phyloP scores from a whole-genome alignment of 2,329 filamentous ascomycete genomes.

The Diplodia seriata region DNA sequence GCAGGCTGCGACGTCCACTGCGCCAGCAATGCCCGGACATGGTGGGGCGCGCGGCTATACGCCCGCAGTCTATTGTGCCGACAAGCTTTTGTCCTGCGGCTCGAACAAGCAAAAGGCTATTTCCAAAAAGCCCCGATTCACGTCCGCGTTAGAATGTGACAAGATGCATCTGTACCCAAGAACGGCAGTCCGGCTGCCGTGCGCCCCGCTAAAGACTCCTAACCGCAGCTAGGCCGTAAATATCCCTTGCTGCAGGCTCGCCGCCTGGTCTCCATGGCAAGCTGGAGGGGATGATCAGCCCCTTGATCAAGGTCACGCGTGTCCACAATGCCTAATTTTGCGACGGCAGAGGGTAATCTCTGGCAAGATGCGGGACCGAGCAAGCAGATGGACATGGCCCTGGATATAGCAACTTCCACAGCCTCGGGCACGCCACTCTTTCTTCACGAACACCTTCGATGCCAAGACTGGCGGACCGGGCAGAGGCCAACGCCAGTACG shows the following conservation, averaged over 20 bases:
- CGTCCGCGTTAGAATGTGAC: not conserved
- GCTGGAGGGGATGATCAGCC: not conserved
- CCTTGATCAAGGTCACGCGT: not conserved
- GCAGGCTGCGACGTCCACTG: constrained; percentile 11
- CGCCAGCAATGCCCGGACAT: not conserved
- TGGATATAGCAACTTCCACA: constrained; percentile 7
- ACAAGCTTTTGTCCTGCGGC: constrained; percentile 20
- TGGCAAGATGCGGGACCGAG: not conserved
- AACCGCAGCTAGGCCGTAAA: not conserved
- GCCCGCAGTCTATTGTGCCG: constrained; percentile 9
- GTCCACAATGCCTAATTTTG: not conserved
- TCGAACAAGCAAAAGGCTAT: not conserved
- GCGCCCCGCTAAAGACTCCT: not conserved
- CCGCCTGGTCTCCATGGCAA: not conserved
- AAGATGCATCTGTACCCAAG: constrained; percentile 21
- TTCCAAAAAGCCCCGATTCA: not conserved
- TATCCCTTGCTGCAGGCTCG: not conserved
- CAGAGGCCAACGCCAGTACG: constrained; percentile 3
- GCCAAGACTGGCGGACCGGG: constrained; percentile 4
- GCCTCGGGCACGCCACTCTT: constrained; percentile 3
- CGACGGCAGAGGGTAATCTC: not conserved
- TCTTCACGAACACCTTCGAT: constrained; percentile 1
- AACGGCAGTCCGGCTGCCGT: not conserved
- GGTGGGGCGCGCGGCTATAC: not conserved
- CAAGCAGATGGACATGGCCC: not conserved